Conservation (phyloP, 306 rosid genomes). For the Sophora flavescens region DNA sequence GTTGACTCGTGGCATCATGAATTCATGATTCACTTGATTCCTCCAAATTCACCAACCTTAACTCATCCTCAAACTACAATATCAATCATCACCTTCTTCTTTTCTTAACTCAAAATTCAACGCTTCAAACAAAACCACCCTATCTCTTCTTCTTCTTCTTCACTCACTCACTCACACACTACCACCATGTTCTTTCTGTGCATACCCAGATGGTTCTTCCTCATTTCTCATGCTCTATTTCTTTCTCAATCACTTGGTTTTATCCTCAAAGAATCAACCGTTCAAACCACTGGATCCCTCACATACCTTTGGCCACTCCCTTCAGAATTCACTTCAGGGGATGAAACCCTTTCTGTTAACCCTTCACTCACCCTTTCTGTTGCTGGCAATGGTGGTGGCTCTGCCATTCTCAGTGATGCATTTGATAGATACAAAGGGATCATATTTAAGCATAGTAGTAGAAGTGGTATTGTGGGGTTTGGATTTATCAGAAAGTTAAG, state of each 20-base stretch:
- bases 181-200: conserved; percentile 14
- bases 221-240: conserved; percentile 35
- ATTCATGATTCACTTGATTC: background rate
- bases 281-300: conserved; percentile 46
- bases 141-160: background rate
- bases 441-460: conserved; percentile 61
- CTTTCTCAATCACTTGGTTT: conserved; percentile 33
- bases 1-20: background rate
- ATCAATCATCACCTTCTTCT: no score
- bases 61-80: no score
- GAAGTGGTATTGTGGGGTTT: conserved; percentile 30
- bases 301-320: conserved; percentile 93
- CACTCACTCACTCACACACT: background rate
- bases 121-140: background rate
- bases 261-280: background rate
- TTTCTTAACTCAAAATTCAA: background rate
- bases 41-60: no score
- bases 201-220: conserved; percentile 32
- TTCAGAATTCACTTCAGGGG: conserved; percentile 65
- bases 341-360: conserved; percentile 70
- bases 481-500: conserved; percentile 47
- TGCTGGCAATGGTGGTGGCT: conserved; percentile 59
- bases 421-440: conserved; percentile 80
- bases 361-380: conserved; percentile 65
- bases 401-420: conserved; percentile 58